phyloP scores from a whole-genome alignment of 1,284 basidiomycete species.

The Pascua guehoae region DNA sequence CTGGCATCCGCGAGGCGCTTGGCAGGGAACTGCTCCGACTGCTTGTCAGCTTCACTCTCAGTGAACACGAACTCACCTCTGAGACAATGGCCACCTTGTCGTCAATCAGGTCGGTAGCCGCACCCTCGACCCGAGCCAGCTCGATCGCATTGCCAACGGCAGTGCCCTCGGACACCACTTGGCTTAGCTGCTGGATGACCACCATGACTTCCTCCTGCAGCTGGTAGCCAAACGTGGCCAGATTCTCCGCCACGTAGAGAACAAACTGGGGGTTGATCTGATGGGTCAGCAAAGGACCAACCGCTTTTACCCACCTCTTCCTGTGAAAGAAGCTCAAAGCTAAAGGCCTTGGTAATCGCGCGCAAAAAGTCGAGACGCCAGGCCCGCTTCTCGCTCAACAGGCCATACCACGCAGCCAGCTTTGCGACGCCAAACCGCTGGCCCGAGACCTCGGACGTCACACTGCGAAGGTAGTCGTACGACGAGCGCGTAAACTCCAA shows the following conservation, averaged over 20 bases:
- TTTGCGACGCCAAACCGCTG: slow-evolving; percentile 55
- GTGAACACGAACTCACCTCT: slow-evolving; percentile 23
- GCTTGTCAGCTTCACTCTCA: background rate
- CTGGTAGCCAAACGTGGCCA: slow-evolving; percentile 88
- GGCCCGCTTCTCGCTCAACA: slow-evolving; percentile 83
- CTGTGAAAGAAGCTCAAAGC: slow-evolving; percentile 55
- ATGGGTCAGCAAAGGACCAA: slow-evolving; percentile 8
- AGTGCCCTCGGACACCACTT: slow-evolving; percentile 75
- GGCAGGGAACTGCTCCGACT: slow-evolving; percentile 27
- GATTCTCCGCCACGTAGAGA: slow-evolving; percentile 91
- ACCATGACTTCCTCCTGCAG: slow-evolving; percentile 86
- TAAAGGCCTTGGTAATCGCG: slow-evolving; percentile 73
- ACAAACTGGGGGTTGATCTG: slow-evolving; percentile 76
- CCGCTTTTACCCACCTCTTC: slow-evolving; percentile 45
- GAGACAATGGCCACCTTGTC: slow-evolving; percentile 26
- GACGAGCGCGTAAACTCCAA: slow-evolving; percentile 71
- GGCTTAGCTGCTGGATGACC: slow-evolving; percentile 75
- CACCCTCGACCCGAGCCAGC: slow-evolving; percentile 30
- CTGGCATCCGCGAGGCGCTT: slow-evolving; percentile 52
- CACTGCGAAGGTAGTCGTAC: slow-evolving; percentile 74
- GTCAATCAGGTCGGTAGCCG: slow-evolving; percentile 31
- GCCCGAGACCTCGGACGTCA: slow-evolving; percentile 47
- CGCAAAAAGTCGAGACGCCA: slow-evolving; percentile 81
- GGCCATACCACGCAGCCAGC: slow-evolving; percentile 82
- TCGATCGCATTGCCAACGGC: slow-evolving; percentile 59